Percentiles rank a stretch among this genome's conserved stretches.
These are phyloP conservation scores for Eucalyptus marginata DNA, from an alignment of 345 rosid genomes.

Conservation along the genomic window DNA sequence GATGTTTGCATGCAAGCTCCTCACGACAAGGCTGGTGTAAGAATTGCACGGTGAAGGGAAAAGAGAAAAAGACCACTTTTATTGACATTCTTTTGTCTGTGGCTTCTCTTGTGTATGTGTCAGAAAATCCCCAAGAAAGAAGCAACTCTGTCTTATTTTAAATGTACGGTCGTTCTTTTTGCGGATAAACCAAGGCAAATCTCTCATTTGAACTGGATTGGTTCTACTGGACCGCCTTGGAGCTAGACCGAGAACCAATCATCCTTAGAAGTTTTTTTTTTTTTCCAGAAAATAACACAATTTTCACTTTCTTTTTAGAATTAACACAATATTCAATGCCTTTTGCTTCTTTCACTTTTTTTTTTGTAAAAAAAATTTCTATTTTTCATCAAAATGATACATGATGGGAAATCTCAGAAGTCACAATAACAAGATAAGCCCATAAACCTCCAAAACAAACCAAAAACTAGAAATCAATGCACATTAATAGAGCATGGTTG, in stretches of 20 bases:
- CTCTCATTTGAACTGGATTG: not conserved
- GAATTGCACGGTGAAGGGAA: not conserved
- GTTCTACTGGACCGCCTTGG: fast-evolving
- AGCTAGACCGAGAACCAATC: fast-evolving
- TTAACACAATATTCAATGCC: too few species aligned
- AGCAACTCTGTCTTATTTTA: not conserved
- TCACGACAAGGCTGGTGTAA: not conserved
- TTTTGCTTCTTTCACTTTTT: too few species aligned
- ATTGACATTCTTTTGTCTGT: fast-evolving
- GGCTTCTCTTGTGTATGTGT: not conserved
- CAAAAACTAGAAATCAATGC: too few species aligned
- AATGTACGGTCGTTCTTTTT: not conserved
- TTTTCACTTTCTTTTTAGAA: too few species aligned
- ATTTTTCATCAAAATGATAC: too few species aligned
- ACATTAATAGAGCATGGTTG: too few species aligned
- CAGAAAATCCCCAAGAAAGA: not conserved
- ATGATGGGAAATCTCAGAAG: too few species aligned
- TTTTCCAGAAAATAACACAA: fast-evolving
- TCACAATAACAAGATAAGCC: too few species aligned
- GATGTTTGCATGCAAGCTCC: not conserved
- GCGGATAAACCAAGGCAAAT: not conserved
- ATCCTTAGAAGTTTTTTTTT: too few species aligned
- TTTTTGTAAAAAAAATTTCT: too few species aligned
- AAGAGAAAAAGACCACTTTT: not conserved
- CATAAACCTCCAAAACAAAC: too few species aligned